Percentiles rank a stretch among this genome's conserved stretches.
phyloP scores from a whole-genome alignment of 2,329 filamentous ascomycete species.

The Talaromyces sp. region DNA sequence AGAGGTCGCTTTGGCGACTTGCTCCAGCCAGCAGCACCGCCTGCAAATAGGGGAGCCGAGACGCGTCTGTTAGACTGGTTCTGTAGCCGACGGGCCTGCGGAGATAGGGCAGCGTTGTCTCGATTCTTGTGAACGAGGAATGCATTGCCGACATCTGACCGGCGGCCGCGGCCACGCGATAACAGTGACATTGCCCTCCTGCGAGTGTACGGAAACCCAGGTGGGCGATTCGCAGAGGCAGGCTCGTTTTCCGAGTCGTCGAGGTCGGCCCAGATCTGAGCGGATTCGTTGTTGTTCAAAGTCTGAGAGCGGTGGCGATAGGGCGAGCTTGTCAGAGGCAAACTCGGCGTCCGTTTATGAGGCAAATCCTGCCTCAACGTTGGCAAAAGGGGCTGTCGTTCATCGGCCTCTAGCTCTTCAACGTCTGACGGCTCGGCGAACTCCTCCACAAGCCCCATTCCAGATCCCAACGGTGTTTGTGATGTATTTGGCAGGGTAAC shows the following conservation, averaged over 20 bases:
- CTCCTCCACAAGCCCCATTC: constrained; percentile 71
- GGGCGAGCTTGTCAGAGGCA: constrained; percentile 23
- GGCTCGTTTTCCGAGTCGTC: constrained; percentile 61
- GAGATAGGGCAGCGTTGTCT: background rate
- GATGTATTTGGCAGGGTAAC: constrained; percentile 47
- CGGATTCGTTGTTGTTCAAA: constrained; percentile 57
- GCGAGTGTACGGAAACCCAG: constrained; percentile 1
- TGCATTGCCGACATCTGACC: background rate
- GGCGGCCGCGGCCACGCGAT: constrained; percentile 1
- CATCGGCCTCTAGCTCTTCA: constrained; percentile 38
- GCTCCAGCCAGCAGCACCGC: constrained; percentile 9
- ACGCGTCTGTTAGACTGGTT: constrained; percentile 18
- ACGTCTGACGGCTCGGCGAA: constrained; percentile 26
- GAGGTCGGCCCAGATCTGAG: constrained; percentile 83
- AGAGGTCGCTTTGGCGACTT: background rate
- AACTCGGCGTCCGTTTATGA: constrained; percentile 32
- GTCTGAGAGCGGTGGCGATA: constrained; percentile 45
- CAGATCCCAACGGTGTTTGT: constrained; percentile 70
- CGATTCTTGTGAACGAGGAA: constrained; percentile 1
- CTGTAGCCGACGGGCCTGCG: constrained; percentile 14
- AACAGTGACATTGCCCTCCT: constrained; percentile 8
- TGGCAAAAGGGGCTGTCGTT: constrained; percentile 36
- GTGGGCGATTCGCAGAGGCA: background rate
- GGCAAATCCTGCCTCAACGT: constrained; percentile 20
- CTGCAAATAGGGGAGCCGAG: constrained; percentile 22